Base-by-base conservation (phyloP, 257 asterid species). In the Salvia rosmarinus region DNA sequence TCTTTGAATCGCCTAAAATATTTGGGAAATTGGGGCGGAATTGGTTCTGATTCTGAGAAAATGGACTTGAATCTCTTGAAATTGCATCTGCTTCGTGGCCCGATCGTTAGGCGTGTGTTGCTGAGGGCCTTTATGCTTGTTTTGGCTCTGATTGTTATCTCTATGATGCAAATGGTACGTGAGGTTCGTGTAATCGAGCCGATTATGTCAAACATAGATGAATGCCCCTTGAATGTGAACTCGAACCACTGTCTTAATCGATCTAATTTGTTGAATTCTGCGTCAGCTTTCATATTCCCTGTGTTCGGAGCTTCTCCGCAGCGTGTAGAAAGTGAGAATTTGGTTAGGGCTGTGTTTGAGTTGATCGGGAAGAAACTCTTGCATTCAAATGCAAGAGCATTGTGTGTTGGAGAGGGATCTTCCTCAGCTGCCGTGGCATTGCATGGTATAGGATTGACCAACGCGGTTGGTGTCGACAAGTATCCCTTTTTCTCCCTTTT, bases 401-500 rank as follows among this genome's bases (percentile, higher is more conserved):
- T 94, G 70, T 91, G 95, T 65, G 89, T 91, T 63, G 97, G 99
- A 7, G 86, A 80, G 52, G 85, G 87, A 67, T 81, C 96, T 0
- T 81, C 82, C 73, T 71, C 86, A 0, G 93, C 88, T 2, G 81
- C 81, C 12, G 57, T 64, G 75, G 86, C 82, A 9, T 65, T 93
- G 82, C 88, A 75, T 16, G 86, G 81, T 23, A 49, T 90, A 83
- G 97, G 97, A 17, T 44, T 91, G 21, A 61, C 70, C 14, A 60
- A 83, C 40, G 86, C 86, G 25, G 16, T 75, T 16, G 86, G 88
- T 50, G 86, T 84, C 11, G 84, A 85, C 23, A 83, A 80, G 37
- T 91, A 83, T 85, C 99, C 97, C 0, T 85, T 78, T 61, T 93
- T 93, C 90, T 93, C 98, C 82, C 83, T 89, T 2, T 12, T 82